Base-by-base conservation (phyloP, 2,329 filamentous ascomycete species). In the Karstenula rhodostoma region DNA sequence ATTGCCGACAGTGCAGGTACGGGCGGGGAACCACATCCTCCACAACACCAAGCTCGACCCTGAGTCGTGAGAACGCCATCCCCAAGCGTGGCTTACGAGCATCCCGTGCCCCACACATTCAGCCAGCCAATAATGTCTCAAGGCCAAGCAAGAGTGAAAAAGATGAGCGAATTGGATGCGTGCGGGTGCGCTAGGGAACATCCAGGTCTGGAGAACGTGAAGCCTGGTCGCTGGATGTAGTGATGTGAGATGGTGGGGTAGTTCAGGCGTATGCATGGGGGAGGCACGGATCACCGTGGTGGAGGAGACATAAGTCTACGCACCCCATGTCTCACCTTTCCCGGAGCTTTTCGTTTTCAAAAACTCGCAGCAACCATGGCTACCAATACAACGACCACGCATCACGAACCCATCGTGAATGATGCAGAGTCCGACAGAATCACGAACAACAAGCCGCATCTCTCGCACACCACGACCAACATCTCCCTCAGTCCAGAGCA, bases 401-500 rank as follows among this genome's bases (percentile, higher is more conserved):
- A 58, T 32, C 29, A 32, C 29, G 29, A 32, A 27, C 32, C 48
- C 32, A 37, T 23, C 12, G 13, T 37, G 33, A 51, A 17, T 10
- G 19, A 22, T 37, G 10, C 8, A 7, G 19, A 23, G 47, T 37
- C 9, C 25, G 67, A 71, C 56, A 59, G 47, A 4, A 68, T 75
- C 19, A 64, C 69, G 35, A n/a, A 17, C 37, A 69, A 69, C 13
- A 60, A 64, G 13, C 57, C 62, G 4, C 63, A 48, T 8, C 64
- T 73, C 2, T 55, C 62, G 1, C 69, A 73, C 56, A 61, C 69
- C 2, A 63, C 62, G 1, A 73, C 71, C 1, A 73, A 72, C 49
- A 71, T 73, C 4, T 68, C 70, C 0, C 48, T 73, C 8, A 71
- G 67, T 23, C 71, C 72, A 1, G 71, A 74, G 55, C 59, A 72